Percentiles rank a stretch among this genome's conserved stretches.
Evolutionary conservation across 2,329 filamentous ascomycete species (phyloP).

Genomic region (Gliomastix tumulicola): DNA sequence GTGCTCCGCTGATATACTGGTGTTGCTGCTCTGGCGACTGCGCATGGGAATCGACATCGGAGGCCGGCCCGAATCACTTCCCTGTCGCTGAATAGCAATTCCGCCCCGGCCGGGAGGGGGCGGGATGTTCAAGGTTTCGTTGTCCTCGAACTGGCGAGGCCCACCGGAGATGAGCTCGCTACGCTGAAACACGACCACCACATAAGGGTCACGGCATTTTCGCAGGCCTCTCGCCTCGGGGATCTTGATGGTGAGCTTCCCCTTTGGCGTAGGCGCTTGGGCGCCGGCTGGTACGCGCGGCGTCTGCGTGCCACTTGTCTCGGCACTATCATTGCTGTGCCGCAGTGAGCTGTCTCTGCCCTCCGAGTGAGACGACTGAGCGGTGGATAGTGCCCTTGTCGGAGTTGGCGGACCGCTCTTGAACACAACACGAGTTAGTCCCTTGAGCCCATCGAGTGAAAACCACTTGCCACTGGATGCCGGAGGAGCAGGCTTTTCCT

Average conservation of each 20-base stretch:
- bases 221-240: constrained; percentile 76
- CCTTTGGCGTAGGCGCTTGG: constrained; percentile 66
- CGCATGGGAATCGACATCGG: constrained; percentile 94
- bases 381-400: constrained; percentile 72
- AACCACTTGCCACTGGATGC: constrained; percentile 52
- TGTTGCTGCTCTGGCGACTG: constrained; percentile 94
- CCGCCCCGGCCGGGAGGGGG: constrained; percentile 46
- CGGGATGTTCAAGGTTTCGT: constrained; percentile 39
- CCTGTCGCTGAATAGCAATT: constrained; percentile 59
- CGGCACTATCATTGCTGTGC: constrained; percentile 32
- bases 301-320: constrained; percentile 46
- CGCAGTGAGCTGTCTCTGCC: constrained; percentile 29
- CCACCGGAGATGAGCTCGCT: constrained; percentile 93
- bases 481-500: too few species aligned
- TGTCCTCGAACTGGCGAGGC: constrained; percentile 58
- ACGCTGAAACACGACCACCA: constrained; percentile 93
- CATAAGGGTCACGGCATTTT: constrained; percentile 83
- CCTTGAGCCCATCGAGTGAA: constrained; percentile 64
- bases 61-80: constrained; percentile 73
- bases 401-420: constrained; percentile 94
- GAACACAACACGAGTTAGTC: constrained; percentile 75
- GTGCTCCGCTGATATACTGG: constrained; percentile 66
- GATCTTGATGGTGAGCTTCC: constrained; percentile 86
- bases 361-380: constrained; percentile 44
- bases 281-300: constrained; percentile 37